Evolutionary conservation across 371 early-diverging fungal genomes (phyloP).

Genomic region (Mucor irregularis): DNA sequence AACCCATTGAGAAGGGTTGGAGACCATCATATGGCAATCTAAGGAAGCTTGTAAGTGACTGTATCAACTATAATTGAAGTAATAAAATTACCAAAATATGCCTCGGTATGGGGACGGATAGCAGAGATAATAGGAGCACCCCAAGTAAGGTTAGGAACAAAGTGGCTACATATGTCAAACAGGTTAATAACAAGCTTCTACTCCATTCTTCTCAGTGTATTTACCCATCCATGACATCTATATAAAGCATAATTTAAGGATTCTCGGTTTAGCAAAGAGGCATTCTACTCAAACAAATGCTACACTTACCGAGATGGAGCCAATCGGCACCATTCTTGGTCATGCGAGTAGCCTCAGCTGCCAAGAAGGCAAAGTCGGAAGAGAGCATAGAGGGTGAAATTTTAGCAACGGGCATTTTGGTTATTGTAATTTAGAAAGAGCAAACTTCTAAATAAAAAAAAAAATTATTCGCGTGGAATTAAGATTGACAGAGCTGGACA

Average conservation of each 20-base stretch:
- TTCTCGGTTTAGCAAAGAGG: too few relatives aligned
- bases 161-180: slow-evolving; percentile 67
- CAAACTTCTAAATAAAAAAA: not conserved
- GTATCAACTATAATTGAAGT: not conserved
- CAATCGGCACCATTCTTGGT: slow-evolving; percentile 90
- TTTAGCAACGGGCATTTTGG: slow-evolving; percentile 67
- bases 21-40: slow-evolving; percentile 99
- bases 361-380: slow-evolving; percentile 89
- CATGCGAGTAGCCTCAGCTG: slow-evolving; percentile 89
- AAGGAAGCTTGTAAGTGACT: not conserved
- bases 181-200: not conserved
- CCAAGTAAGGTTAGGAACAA: slow-evolving; percentile 97
- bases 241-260: not conserved
- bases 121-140: slow-evolving; percentile 93
- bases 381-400: slow-evolving; percentile 94
- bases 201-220: not conserved
- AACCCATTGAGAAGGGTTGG: slow-evolving; percentile 92
- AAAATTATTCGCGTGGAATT: too few relatives aligned
- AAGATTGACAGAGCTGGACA: too few relatives aligned
- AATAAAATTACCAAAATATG: slow-evolving; percentile 72
- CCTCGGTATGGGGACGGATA: slow-evolving; percentile 86
- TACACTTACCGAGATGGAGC: slow-evolving; percentile 84
- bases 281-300: not conserved
- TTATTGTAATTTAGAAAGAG: too few relatives aligned
- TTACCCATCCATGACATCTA: slow-evolving; percentile 88